A percentile compares a stretch with the other conserved stretches of the same genome.
These are phyloP conservation scores for Mycosarcoma mackinlayi DNA, from an alignment of 1,284 basidiomycete species.

Conservation along the genomic window DNA sequence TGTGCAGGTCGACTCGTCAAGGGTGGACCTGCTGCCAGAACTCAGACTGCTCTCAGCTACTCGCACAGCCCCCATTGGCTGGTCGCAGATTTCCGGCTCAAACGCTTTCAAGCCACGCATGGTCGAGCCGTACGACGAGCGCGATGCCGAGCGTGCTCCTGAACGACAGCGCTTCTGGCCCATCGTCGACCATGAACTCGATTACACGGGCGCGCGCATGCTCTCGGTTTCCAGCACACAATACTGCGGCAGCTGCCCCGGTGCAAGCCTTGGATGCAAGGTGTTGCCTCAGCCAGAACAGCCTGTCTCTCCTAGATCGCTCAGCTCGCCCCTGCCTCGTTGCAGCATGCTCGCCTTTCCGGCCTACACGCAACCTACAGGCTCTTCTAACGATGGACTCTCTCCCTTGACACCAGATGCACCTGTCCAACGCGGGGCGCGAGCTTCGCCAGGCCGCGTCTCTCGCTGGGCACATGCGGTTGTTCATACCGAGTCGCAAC, in stretches of 20 bases:
- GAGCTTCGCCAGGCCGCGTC: not conserved
- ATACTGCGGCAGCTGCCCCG: too few relatives aligned
- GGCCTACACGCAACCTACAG: constrained; percentile 2
- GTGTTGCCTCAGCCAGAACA: constrained; percentile 1
- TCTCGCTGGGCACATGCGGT: constrained; percentile 16
- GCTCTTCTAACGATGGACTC: constrained; percentile 14
- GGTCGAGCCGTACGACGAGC: constrained; percentile 26
- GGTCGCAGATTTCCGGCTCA: constrained; percentile 4
- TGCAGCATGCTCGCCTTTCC: not conserved
- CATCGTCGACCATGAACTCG: constrained; percentile 40
- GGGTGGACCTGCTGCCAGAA: constrained; percentile 24
- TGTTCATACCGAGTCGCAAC: constrained; percentile 4
- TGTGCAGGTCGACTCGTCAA: too few relatives aligned
- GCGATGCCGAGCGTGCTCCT: constrained; percentile 15
- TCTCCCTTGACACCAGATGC: constrained; percentile 26
- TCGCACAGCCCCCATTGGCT: constrained; percentile 44
- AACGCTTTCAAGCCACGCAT: not conserved
- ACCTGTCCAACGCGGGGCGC: not conserved
- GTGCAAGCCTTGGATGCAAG: too few relatives aligned
- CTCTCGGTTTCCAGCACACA: constrained; percentile 21
- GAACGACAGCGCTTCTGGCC: constrained; percentile 49
- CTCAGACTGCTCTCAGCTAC: constrained; percentile 50
- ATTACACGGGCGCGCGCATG: constrained; percentile 46
- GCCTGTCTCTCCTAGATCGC: constrained; percentile 25
- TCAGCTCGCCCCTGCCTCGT: not conserved